Percentiles rank a stretch among this genome's conserved stretches.
Conservation (phyloP, 305 asterid species). For the Ilex paraguariensis region DNA sequence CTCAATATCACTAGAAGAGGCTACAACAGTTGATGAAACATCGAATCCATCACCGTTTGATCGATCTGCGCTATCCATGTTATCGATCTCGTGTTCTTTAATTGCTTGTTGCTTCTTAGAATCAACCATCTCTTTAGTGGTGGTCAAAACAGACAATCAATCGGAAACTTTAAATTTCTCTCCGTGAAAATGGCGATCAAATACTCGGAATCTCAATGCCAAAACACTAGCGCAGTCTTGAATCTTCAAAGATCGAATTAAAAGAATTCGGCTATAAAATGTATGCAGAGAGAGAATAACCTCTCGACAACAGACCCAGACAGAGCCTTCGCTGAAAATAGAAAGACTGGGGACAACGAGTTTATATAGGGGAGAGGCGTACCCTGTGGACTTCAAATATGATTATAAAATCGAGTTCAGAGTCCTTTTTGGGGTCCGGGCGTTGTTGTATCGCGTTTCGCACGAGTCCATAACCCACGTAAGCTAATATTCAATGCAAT, state of each 20-base stretch:
- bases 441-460: too few relatives aligned
- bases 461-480: too few relatives aligned
- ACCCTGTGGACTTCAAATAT: slow-evolving; percentile 26
- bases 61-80: slow-evolving; percentile 35
- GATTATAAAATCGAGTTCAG: slow-evolving; percentile 16
- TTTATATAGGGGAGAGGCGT: slow-evolving; percentile 22
- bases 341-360: not conserved
- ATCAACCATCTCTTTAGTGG: slow-evolving; percentile 22
- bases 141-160: not conserved
- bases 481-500: too few relatives aligned
- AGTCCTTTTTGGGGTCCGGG: slow-evolving; percentile 27
- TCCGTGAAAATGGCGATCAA: not conserved
- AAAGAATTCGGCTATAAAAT: too few relatives aligned
- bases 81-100: slow-evolving; percentile 30
- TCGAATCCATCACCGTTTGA: slow-evolving; percentile 27
- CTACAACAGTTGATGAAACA: not conserved
- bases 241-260: not conserved
- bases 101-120: slow-evolving; percentile 33
- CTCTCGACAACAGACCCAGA: not conserved
- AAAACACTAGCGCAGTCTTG: not conserved
- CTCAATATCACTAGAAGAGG: not conserved
- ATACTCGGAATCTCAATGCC: not conserved
- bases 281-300: not conserved
- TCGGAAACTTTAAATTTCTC: not conserved
- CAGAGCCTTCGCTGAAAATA: not conserved